phyloP scores from a whole-genome alignment of 805 yeast species.

The Yarrowia alimentaria region DNA sequence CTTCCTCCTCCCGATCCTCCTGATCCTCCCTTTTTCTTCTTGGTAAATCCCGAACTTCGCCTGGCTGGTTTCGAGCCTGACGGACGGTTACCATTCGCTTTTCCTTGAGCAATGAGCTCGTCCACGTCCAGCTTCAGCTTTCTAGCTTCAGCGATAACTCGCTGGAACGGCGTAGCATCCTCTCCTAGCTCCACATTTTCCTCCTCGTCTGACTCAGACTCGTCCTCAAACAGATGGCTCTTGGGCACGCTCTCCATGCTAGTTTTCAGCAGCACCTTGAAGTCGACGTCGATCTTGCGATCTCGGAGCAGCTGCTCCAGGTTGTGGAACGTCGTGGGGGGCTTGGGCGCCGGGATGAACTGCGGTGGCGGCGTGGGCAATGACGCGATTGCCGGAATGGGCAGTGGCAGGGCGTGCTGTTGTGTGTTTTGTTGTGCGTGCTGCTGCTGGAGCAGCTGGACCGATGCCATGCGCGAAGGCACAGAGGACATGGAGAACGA shows the following conservation, averaged over 20 bases:
- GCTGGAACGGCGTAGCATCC: slow-evolving; percentile 32
- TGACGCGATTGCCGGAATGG: neutral
- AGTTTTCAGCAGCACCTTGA: slow-evolving; percentile 30
- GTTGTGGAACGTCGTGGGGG: neutral
- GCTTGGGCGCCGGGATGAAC: slow-evolving; percentile 23
- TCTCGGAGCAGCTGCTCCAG: slow-evolving; percentile 3
- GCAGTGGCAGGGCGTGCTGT: neutral
- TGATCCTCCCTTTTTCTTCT: neutral
- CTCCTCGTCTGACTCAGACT: slow-evolving; percentile 31
- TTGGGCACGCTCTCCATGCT: slow-evolving; percentile 29
- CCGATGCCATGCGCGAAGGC: neutral
- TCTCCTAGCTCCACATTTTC: slow-evolving; percentile 27
- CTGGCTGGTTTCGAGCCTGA: slow-evolving; percentile 18
- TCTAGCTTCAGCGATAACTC: slow-evolving; percentile 34
- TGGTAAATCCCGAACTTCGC: slow-evolving; percentile 13
- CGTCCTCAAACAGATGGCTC: slow-evolving; percentile 32
- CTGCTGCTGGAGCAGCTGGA: neutral
- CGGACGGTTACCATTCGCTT: slow-evolving; percentile 9
- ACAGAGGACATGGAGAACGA: slow-evolving; percentile 3
- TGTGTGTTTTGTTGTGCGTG: neutral
- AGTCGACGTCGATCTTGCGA: slow-evolving; percentile 27
- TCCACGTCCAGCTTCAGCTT: slow-evolving; percentile 33
- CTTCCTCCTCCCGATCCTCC: slow-evolving; percentile 1
- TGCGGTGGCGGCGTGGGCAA: slow-evolving; percentile 8
- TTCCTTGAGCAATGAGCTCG: slow-evolving; percentile 30